Base-by-base conservation (phyloP, 495 filamentous ascomycete genomes). In the Terfezia claveryi region DNA sequence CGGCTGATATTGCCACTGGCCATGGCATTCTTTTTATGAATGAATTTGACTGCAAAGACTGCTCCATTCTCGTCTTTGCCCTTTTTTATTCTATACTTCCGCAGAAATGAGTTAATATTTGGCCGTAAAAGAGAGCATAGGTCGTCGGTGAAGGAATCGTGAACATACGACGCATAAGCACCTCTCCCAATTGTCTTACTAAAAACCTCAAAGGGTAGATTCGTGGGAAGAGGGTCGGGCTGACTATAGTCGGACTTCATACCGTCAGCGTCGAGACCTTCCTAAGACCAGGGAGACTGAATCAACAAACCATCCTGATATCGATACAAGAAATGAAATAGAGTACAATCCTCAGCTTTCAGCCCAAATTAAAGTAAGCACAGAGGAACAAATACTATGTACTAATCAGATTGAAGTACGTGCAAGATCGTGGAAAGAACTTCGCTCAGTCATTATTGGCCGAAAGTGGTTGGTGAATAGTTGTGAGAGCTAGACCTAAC, bases 11-110 rank as follows among this genome's bases (percentile, higher is more conserved):
- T 83, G 66, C 91, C 91, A 73, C 88, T 80, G 56, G 81, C 80
- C 57, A 84, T 72, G 54, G 92, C 91, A 67, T 94, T 91, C 55
- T 82, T 82, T 70, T 96, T 96, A 72, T 96, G 86, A 65, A 99
- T 94, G 69, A 96, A 85, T 70, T 99, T 99, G 66, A 94, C 86
- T 8, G 91, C 91, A 68, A 99, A 94, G 62, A 96, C 71, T 4
- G 87, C 86, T 36, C 74, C 76, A 12, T 77, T 68, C 57, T 82
- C 71, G 32, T 80, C 68, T 14, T 76, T 76, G 36, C 89, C 91
- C 72, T 95, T 98, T 68, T 93, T 94, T 63, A 98, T 89, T 59
- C 89, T 96, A 64, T 16, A 6, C 17, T 32, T 32, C 27, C 27
- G 27, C 27, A 7, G 27, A 32, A n/a, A 32, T 32, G 27, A 7